Evolutionary conservation across 352 stramenopile species (phyloP).

Genomic region (Globisporangium acanthophoron): DNA sequence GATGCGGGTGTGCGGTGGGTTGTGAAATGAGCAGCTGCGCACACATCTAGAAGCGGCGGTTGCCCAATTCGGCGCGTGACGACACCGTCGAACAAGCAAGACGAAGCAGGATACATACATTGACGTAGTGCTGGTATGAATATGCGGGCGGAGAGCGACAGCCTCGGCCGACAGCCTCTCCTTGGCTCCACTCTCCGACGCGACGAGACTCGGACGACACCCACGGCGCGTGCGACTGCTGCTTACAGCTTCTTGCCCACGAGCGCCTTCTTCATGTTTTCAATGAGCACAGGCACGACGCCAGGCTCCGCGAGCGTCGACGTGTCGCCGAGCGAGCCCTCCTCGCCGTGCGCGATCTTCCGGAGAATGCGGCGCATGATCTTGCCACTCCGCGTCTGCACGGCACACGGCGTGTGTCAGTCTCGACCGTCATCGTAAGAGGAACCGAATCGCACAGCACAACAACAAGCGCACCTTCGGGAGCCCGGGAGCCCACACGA

Average conservation of each 20-base stretch:
- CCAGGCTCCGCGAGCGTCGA: slow-evolving; percentile 94
- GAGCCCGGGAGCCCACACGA: slow-evolving; percentile 89
- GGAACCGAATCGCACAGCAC: not conserved
- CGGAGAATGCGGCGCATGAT: slow-evolving; percentile 99
- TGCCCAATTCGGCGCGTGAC: not conserved
- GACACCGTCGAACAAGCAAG: too few species aligned
- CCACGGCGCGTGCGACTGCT: not conserved
- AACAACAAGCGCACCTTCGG: slow-evolving; percentile 63
- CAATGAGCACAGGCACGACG: slow-evolving; percentile 93
- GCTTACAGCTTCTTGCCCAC: slow-evolving; percentile 33
- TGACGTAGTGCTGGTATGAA: slow-evolving; percentile 2
- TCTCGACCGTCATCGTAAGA: too few species aligned
- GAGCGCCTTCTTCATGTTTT: slow-evolving; percentile 75
- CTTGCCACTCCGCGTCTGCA: slow-evolving; percentile 93
- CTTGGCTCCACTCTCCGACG: not conserved
- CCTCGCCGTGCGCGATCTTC: slow-evolving; percentile 96
- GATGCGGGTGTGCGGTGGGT: not conserved
- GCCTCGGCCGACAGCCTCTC: not conserved
- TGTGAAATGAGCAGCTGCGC: not conserved
- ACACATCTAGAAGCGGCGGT: too few species aligned
- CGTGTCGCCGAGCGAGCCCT: slow-evolving; percentile 94
- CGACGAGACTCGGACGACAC: slow-evolving; percentile 3
- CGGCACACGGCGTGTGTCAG: not conserved
- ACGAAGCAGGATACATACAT: slow-evolving; percentile 1
- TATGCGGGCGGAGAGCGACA: not conserved